phyloP scores from a whole-genome alignment of 202 grass and related monocot genomes.

The Zizania palustris region DNA sequence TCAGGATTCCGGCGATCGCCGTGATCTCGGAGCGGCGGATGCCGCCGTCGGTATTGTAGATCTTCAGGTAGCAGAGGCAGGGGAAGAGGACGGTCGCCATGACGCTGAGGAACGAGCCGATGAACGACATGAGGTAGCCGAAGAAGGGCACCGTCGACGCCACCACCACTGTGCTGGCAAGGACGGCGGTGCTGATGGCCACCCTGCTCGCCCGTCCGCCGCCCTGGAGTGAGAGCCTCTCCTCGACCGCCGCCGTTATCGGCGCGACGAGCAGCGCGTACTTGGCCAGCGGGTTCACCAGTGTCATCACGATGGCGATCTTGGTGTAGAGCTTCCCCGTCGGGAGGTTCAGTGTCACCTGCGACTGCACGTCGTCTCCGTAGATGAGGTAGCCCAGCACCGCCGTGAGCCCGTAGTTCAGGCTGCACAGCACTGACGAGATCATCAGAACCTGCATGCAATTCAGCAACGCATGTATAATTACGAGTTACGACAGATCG shows the following conservation, averaged over 20 bases:
- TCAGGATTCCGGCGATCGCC: slow-evolving; percentile 38
- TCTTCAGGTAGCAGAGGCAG: slow-evolving; percentile 55
- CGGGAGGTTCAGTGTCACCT: slow-evolving; percentile 41
- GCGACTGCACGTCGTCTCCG: slow-evolving; percentile 46
- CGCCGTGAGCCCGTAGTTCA: slow-evolving; percentile 47
- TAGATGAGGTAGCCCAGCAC: slow-evolving; percentile 57
- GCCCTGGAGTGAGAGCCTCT: background rate
- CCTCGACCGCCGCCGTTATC: slow-evolving; percentile 53
- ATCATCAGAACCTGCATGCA: background rate
- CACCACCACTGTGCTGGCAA: slow-evolving; percentile 46
- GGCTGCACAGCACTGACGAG: slow-evolving; percentile 38
- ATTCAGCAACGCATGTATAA: background rate
- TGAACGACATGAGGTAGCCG: slow-evolving; percentile 48
- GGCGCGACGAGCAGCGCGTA: slow-evolving; percentile 54
- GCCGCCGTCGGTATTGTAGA: slow-evolving; percentile 38
- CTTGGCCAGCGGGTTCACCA: slow-evolving; percentile 66
- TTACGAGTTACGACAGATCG: too few species aligned
- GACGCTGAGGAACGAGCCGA: slow-evolving; percentile 51
- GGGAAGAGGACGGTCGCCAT: slow-evolving; percentile 54
- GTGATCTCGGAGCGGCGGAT: slow-evolving; percentile 23
- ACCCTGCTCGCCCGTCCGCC: slow-evolving; percentile 12
- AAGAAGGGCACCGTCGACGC: slow-evolving; percentile 52
- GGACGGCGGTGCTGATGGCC: slow-evolving; percentile 35
- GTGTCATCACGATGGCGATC: slow-evolving; percentile 66
- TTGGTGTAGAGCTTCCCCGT: slow-evolving; percentile 39